Percentiles rank a stretch among this genome's conserved stretches.
Evolutionary conservation across 176 grass and related monocot species (phyloP).

Genomic region (Phoenix dactylifera): DNA sequence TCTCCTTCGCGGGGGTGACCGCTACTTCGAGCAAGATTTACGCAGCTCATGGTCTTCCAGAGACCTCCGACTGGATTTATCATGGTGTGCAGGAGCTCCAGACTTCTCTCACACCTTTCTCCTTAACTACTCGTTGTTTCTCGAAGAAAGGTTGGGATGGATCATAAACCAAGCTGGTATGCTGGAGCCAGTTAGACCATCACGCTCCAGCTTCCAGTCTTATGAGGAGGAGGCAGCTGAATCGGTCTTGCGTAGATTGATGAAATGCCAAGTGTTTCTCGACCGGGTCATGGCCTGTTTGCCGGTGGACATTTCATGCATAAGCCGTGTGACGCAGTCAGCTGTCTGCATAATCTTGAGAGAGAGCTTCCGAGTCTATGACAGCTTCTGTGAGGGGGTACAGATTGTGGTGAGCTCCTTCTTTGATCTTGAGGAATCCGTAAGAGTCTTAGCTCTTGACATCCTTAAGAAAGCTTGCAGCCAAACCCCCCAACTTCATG

Average conservation of each 20-base stretch:
- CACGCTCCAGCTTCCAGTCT: not conserved
- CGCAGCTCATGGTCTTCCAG: conserved; percentile 47
- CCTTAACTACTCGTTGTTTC: conserved; percentile 60
- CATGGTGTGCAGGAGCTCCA: conserved; percentile 13
- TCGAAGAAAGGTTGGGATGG: conserved; percentile 84
- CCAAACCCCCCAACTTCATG: conserved; percentile 55
- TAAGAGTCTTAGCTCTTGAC: conserved; percentile 27
- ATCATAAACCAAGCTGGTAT: conserved; percentile 66
- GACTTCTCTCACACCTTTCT: conserved; percentile 46
- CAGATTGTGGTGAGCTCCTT: conserved; percentile 26
- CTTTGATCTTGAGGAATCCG: conserved; percentile 22
- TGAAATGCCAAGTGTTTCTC: conserved; percentile 69
- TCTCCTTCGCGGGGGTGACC: conserved; percentile 79
- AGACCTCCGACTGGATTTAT: conserved; percentile 45
- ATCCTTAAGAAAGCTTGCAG: conserved; percentile 57
- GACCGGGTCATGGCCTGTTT: conserved; percentile 66
- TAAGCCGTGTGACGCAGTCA: conserved; percentile 32
- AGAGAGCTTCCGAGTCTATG: conserved; percentile 89
- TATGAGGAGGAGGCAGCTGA: conserved; percentile 19
- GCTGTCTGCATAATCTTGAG: conserved; percentile 69
- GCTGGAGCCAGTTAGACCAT: conserved; percentile 47
- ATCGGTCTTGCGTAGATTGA: conserved; percentile 34
- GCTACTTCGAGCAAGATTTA: conserved; percentile 79
- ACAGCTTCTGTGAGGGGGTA: conserved; percentile 43
- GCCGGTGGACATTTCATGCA: conserved; percentile 28